A percentile compares a stretch with the other conserved stretches of the same genome.
Conservation (phyloP, 768 basidiomycete genomes). For the Boletus subparvulus region DNA sequence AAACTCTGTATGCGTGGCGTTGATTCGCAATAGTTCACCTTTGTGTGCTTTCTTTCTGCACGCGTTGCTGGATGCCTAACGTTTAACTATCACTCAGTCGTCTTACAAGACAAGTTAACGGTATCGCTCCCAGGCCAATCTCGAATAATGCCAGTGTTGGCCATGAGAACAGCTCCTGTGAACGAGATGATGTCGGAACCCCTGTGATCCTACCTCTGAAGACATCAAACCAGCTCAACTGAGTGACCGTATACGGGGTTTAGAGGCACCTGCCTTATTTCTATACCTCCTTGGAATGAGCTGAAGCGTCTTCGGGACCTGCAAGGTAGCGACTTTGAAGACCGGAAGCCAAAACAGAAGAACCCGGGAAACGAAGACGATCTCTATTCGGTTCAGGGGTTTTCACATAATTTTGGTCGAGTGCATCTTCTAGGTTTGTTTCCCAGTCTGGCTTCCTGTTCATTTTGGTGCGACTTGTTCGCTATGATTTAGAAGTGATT, state of each 20-base stretch:
- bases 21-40: conserved; percentile 5
- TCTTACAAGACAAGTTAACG: conserved; percentile 22
- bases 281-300: not conserved
- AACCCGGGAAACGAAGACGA: not conserved
- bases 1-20: rapidly evolving
- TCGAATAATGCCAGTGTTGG: not conserved
- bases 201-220: not conserved
- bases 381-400: not conserved
- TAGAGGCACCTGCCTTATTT: conserved; percentile 5
- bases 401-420: conserved; percentile 12
- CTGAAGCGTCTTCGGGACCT: conserved; percentile 15
- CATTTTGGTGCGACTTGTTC: not conserved
- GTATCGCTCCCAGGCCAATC: conserved; percentile 11
- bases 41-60: conserved; percentile 9
- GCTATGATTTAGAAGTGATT: not conserved
- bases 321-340: not conserved
- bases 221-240: not conserved
- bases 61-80: not conserved
- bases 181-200: no score
- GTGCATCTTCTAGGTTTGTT: no score
- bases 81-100: conserved; percentile 2
- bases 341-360: conserved; percentile 17
- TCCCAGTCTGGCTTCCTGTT: not conserved
- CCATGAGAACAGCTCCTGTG: no score
- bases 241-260: not conserved